Evolutionary conservation across 176 grass and related monocot genomes (phyloP).

Genomic region (Bonia amplexicaulis): DNA sequence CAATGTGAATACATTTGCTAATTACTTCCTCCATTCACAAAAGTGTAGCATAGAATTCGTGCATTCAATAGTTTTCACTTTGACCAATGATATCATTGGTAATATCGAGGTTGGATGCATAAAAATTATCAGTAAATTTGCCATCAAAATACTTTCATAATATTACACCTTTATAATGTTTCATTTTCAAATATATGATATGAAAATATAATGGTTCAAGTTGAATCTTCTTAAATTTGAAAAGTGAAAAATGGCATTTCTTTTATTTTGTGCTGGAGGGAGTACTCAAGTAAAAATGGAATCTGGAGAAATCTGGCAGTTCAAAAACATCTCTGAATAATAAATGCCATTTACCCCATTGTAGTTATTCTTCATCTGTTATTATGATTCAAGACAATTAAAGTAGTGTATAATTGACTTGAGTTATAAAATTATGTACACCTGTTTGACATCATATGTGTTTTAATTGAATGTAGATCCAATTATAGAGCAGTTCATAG

Average conservation of each 20-base stretch:
- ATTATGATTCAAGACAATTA: background rate
- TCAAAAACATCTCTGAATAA: background rate
- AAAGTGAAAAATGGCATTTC: background rate
- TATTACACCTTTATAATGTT: background rate
- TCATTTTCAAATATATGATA: background rate
- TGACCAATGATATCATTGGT: background rate
- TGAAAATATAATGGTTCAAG: background rate
- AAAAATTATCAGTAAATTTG: background rate
- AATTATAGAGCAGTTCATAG: background rate
- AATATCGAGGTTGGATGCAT: background rate
- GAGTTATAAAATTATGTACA: background rate
- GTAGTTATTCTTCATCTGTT: constrained; percentile 16
- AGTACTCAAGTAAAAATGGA: background rate
- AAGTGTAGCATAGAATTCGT: background rate
- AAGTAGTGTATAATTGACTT: background rate
- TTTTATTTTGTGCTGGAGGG: background rate
- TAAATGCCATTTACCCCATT: constrained; percentile 6
- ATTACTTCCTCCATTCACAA: background rate
- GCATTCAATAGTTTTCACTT: background rate
- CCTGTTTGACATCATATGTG: background rate
- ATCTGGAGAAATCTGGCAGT: background rate
- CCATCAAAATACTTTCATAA: background rate
- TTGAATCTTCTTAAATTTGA: background rate
- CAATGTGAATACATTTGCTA: background rate
- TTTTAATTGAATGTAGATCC: background rate